Percentiles rank a stretch among this genome's conserved stretches.
Conservation (phyloP, 2,329 filamentous ascomycete species). For the Plectosphaerella plurivora region DNA sequence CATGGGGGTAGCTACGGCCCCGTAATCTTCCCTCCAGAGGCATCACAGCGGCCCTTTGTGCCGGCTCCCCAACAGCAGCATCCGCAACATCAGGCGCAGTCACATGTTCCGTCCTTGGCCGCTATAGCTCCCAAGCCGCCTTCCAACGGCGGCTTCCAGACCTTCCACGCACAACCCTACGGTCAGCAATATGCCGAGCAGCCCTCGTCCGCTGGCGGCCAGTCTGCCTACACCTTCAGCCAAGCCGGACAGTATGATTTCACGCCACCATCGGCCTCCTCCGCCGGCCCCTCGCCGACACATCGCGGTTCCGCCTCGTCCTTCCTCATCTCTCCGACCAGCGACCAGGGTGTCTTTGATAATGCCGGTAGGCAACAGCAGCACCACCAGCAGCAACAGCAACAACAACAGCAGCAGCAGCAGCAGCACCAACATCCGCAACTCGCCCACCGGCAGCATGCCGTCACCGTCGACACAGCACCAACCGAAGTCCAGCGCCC, state of each 20-base stretch:
- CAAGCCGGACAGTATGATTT: neutral
- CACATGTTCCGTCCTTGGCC: conserved; percentile 27
- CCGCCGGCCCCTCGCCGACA: too few relatives aligned
- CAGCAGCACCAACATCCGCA: neutral
- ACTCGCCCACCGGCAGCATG: too few relatives aligned
- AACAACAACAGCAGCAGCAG: conserved; percentile 6
- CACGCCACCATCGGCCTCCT: neutral
- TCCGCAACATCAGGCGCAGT: conserved; percentile 29
- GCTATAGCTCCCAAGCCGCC: conserved; percentile 51
- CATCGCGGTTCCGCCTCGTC: too few relatives aligned
- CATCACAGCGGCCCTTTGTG: conserved; percentile 39
- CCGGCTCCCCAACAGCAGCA: conserved; percentile 17
- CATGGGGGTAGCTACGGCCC: conserved; percentile 41
- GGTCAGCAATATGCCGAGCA: conserved; percentile 3
- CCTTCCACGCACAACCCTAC: conserved; percentile 16
- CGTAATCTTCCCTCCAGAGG: conserved; percentile 39
- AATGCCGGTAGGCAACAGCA: conserved; percentile 4
- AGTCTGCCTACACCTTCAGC: neutral
- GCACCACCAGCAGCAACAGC: conserved; percentile 10
- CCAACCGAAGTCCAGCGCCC: neutral
- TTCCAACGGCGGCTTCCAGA: conserved; percentile 26
- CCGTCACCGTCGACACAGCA: too few relatives aligned
- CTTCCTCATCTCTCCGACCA: too few relatives aligned
- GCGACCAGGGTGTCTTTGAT: too few relatives aligned
- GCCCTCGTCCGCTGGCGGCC: neutral